Base-by-base conservation (phyloP, 2,329 filamentous ascomycete genomes). In the Cytospora leucostoma region DNA sequence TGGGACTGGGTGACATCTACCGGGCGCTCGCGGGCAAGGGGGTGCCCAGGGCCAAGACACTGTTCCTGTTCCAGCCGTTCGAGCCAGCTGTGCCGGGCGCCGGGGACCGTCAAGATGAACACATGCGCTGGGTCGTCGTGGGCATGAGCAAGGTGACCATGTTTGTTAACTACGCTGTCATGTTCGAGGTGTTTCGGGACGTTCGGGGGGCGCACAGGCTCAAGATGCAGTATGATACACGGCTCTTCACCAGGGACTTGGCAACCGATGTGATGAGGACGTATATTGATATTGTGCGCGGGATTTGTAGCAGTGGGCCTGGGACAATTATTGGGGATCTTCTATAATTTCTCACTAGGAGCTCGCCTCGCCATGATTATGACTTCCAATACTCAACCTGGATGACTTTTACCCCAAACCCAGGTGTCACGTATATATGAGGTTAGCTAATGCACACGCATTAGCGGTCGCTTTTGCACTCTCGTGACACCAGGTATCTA, bases 81-180 rank as follows among this genome's bases (percentile, higher is more conserved):
- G 64, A 65, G 12, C 64, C 64, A 1, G 52, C 55, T 32, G 54
- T 59, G 34, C 27, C 53, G 21, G 37, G 37, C 11, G 49, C 44
- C 2, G 44, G 2, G 5, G 6, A 19, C 12, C 17, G 13, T 15
- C 21, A 32, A 10, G 56, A 59, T 17, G 44, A 56, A 56, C 60
- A 66, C 50, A 61, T 62, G 54, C 58, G 66, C 27, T 67, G 67
- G 67, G 55, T 68, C 34, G 67, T 68, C 64, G 65, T 68, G 67
- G 64, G 66, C 7, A 57, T 62, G 59, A 65, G 66, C 59, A 64
- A 66, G 55, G 67, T 67, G 35, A 56, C 55, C 56, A 68, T 67
- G 67, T 62, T 54, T 38, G 57, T 65, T 27, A 62, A 64, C 44
- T 68, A 67, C 37, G 62, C 64, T 15, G 40, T 68, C 34, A 63